Evolutionary conservation across 163 green algal species (phyloP), one percentile per base, ranked within the genome.

Genomic region (Chlorella variabilis): DNA sequence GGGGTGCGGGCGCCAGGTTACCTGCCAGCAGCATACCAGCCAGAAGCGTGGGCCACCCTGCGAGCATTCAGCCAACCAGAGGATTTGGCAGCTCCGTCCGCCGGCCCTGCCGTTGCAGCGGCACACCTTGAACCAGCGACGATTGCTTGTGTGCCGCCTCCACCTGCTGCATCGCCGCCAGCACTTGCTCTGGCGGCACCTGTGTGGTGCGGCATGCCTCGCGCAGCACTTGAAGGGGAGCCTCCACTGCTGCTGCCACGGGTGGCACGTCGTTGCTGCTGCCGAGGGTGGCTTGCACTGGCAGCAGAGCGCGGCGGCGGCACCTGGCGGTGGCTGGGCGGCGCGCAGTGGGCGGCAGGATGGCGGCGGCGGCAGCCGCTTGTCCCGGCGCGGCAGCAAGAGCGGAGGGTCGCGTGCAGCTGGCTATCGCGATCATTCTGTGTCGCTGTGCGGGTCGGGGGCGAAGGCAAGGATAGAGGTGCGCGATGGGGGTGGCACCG

Each of bases 71-170:
- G 65, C 6, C 34, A 39, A 29, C 11, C 36, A 34, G 13, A n/a
- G n/a, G n/a, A n/a, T n/a, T n/a, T n/a, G n/a, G n/a, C n/a, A n/a
- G n/a, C n/a, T n/a, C n/a, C n/a, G n/a, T n/a, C n/a, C n/a, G n/a
- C n/a, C n/a, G n/a, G n/a, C n/a, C n/a, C n/a, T n/a, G n/a, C n/a
- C n/a, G n/a, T n/a, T n/a, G n/a, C 67, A 59, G 17, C 38, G 8
- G 45, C 75, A 5, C 58, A 81, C 76, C 76, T 75, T 56, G 34
- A 63, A 82, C 76, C 45, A 77, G 25, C 6, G 63, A 29, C 27
- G 56, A 38, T 45, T 75, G 48, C 21, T 45, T 8, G 45, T 82
- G 63, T 9, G 45, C 63, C n/a, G 76, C 76, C 45, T 82, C 76
- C 20, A 82, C 42, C 15, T 67, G 48, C 11, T 56, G 31, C 27